phyloP scores from a whole-genome alignment of 2,329 filamentous ascomycete species.

The Colletotrichum sp. region DNA sequence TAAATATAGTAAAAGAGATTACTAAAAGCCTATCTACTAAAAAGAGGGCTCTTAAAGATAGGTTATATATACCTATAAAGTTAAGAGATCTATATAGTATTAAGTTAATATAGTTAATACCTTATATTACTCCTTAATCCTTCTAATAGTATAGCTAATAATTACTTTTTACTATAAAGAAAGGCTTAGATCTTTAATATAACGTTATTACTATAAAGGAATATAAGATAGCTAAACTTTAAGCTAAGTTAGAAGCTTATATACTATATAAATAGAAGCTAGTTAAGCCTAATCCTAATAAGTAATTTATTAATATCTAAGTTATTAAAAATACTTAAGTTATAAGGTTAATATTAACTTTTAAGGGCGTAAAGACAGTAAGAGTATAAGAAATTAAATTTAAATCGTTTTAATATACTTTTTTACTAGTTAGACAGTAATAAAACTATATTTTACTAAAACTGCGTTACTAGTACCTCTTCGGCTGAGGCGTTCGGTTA shows the following conservation, averaged over 20 bases:
- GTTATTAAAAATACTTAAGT: background rate
- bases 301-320: background rate
- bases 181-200: too few relatives aligned
- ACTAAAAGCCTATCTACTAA: background rate
- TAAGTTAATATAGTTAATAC: background rate
- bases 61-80: background rate
- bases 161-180: background rate
- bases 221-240: background rate
- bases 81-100: background rate
- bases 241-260: background rate
- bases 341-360: background rate
- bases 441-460: background rate
- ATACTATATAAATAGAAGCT: background rate
- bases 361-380: background rate
- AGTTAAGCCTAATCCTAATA: background rate
- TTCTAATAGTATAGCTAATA: background rate
- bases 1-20: too few relatives aligned
- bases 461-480: background rate
- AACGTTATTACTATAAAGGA: background rate
- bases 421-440: background rate
- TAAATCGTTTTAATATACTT: background rate
- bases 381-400: background rate
- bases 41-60: background rate
- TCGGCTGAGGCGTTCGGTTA: background rate
- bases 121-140: background rate